These are phyloP conservation scores for Lactarius trivialis DNA, from an alignment of 768 basidiomycete species.

Conservation along the genomic window DNA sequence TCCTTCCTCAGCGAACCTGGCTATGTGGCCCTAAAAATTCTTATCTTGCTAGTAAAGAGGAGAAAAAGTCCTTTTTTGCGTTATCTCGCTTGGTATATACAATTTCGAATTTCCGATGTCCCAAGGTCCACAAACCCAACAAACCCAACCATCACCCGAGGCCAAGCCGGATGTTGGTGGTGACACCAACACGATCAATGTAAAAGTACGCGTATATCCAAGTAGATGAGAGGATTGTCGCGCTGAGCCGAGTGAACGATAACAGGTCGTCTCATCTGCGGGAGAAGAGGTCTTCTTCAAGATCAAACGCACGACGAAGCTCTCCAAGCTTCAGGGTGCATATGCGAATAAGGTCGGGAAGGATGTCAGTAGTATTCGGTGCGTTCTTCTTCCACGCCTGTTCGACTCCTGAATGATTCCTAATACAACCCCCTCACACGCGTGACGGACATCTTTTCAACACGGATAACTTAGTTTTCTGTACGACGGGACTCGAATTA, in stretches of 20 bases:
- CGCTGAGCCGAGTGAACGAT: neutral
- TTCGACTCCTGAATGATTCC: neutral
- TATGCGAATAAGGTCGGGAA: slow-evolving; percentile 92
- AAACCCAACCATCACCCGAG: neutral
- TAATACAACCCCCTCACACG: neutral
- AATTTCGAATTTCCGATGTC: slow-evolving; percentile 9
- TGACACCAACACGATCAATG: slow-evolving; percentile 62
- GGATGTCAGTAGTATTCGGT: slow-evolving; percentile 85
- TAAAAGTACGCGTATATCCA: slow-evolving; percentile 50
- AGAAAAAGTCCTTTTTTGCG: neutral
- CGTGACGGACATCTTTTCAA: neutral
- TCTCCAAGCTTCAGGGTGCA: slow-evolving; percentile 88
- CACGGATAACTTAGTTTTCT: slow-evolving; percentile 58
- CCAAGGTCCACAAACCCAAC: neutral
- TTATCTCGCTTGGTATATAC: neutral
- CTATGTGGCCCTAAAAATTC: neutral
- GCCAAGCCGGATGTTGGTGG: slow-evolving; percentile 36
- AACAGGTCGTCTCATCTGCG: slow-evolving; percentile 67
- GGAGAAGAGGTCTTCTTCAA: slow-evolving; percentile 96
- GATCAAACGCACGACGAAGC: slow-evolving; percentile 88
- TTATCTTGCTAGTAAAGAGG: no score
- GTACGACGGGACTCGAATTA: slow-evolving; percentile 84
- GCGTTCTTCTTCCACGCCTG: slow-evolving; percentile 29
- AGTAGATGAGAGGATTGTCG: neutral
- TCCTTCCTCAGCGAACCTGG: neutral